Conservation (phyloP, 768 basidiomycete species). For the Rhizopogon vulgaris region DNA sequence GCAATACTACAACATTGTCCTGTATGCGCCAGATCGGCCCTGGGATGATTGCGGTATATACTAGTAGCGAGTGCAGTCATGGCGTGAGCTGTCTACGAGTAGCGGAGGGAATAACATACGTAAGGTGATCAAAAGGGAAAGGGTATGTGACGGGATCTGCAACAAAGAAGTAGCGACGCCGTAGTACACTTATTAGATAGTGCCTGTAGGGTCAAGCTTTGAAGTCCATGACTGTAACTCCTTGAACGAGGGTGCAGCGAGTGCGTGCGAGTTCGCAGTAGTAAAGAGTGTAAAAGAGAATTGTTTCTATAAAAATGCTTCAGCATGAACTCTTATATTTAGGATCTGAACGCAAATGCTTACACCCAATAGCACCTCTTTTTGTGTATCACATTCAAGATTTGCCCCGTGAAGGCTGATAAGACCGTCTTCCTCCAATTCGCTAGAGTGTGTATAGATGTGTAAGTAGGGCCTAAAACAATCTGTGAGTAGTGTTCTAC, state of each 20-base stretch:
- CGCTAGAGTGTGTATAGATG: slow-evolving; percentile 78
- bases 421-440: slow-evolving; percentile 76
- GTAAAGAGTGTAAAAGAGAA: slow-evolving; percentile 91
- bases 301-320: slow-evolving; percentile 48
- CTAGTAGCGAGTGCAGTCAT: not conserved
- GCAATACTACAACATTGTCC: not conserved
- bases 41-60: not conserved
- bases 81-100: not conserved
- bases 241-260: slow-evolving; percentile 75
- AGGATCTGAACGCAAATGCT: slow-evolving; percentile 24
- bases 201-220: slow-evolving; percentile 79
- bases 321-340: not conserved
- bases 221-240: slow-evolving; percentile 82
- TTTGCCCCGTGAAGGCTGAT: slow-evolving; percentile 82
- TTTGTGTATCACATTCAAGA: slow-evolving; percentile 79
- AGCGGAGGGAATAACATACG: not conserved
- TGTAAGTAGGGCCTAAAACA: slow-evolving; percentile 77
- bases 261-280: slow-evolving; percentile 84
- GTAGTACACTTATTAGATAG: slow-evolving; percentile 31
- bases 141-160: slow-evolving; percentile 7
- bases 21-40: not conserved
- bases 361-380: slow-evolving; percentile 84
- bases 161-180: not conserved
- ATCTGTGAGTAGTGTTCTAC: slow-evolving; percentile 2
- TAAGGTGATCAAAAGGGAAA: slow-evolving; percentile 23